These are phyloP conservation scores for Boletus rex-veris DNA, from an alignment of 768 basidiomycete genomes.

Conservation along the genomic window DNA sequence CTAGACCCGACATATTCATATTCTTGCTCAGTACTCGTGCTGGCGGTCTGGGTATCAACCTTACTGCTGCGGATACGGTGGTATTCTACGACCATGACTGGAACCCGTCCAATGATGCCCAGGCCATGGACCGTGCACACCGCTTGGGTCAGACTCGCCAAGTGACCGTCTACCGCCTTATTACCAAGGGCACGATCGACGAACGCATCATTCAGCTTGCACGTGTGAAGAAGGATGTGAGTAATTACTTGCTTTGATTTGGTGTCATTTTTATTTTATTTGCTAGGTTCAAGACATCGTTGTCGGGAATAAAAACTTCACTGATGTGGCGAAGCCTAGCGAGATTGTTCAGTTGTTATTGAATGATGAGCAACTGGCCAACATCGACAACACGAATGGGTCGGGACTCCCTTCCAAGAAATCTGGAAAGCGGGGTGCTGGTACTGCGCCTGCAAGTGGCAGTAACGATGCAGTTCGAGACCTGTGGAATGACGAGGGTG, in stretches of 20 bases:
- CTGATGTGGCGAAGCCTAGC: slow-evolving; percentile 89
- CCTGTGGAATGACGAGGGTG: slow-evolving; percentile 84
- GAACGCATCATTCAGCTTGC: slow-evolving; percentile 97
- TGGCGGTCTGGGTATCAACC: slow-evolving; percentile 95
- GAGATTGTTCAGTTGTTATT: slow-evolving; percentile 94
- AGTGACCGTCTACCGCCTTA: slow-evolving; percentile 93
- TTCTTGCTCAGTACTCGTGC: slow-evolving; percentile 94
- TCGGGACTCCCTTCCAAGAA: slow-evolving; percentile 35
- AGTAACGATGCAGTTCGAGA: slow-evolving; percentile 48
- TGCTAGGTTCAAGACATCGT: slow-evolving; percentile 96
- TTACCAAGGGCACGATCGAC: slow-evolving; percentile 92
- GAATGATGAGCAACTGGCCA: slow-evolving; percentile 90
- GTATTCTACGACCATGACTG: slow-evolving; percentile 24
- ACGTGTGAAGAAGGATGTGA: slow-evolving; percentile 93
- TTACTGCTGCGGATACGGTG: slow-evolving; percentile 61
- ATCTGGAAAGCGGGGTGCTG: slow-evolving; percentile 32
- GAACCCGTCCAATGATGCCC: slow-evolving; percentile 96
- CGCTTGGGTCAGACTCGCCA: slow-evolving; percentile 95
- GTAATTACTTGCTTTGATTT: slow-evolving; percentile 14
- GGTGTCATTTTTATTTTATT: neutral
- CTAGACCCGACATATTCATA: slow-evolving; percentile 81
- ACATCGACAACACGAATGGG: slow-evolving; percentile 49
- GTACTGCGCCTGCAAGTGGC: slow-evolving; percentile 30
- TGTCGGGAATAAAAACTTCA: slow-evolving; percentile 94
- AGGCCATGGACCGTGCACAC: slow-evolving; percentile 98